Conservation (phyloP, 768 basidiomycete genomes). For the Boletus tylopilopsis region DNA sequence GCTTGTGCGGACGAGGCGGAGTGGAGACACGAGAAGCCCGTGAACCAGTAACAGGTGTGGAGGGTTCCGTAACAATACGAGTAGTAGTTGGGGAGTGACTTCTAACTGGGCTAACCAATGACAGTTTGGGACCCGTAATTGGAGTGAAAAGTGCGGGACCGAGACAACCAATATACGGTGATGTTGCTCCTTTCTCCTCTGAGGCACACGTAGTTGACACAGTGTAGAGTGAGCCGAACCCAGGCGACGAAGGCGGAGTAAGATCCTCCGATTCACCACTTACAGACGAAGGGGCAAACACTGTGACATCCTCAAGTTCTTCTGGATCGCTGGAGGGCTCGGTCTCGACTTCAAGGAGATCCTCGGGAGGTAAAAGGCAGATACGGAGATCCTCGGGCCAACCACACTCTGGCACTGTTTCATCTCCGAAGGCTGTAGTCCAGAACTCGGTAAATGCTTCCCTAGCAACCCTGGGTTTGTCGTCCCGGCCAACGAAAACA, state of each 20-base stretch:
- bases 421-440: constrained; percentile 43
- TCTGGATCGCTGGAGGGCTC: constrained; percentile 27
- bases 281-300: constrained; percentile 2
- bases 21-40: constrained; percentile 24
- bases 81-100: constrained; percentile 6
- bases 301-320: constrained; percentile 16
- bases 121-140: neutral
- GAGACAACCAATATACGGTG: constrained; percentile 26
- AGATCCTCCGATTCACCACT: constrained; percentile 5
- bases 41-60: constrained; percentile 25
- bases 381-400: constrained; percentile 51
- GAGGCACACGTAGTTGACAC: neutral
- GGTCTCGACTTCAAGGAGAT: neutral
- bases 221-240: constrained; percentile 3
- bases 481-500: constrained; percentile 49
- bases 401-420: constrained; percentile 41
- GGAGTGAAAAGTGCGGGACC: constrained; percentile 28
- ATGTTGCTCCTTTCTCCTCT: neutral
- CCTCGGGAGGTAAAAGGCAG: constrained; percentile 26
- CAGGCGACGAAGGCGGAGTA: constrained; percentile 12
- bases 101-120: constrained; percentile 7
- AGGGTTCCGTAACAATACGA: constrained; percentile 14
- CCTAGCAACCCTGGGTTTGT: constrained; percentile 41
- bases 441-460: constrained; percentile 65
- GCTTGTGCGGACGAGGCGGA: constrained; percentile 38